Evolutionary conservation across 768 basidiomycete species (phyloP), one percentile per base, ranked within the genome.

Genomic region (Hemileccinum impolitum): DNA sequence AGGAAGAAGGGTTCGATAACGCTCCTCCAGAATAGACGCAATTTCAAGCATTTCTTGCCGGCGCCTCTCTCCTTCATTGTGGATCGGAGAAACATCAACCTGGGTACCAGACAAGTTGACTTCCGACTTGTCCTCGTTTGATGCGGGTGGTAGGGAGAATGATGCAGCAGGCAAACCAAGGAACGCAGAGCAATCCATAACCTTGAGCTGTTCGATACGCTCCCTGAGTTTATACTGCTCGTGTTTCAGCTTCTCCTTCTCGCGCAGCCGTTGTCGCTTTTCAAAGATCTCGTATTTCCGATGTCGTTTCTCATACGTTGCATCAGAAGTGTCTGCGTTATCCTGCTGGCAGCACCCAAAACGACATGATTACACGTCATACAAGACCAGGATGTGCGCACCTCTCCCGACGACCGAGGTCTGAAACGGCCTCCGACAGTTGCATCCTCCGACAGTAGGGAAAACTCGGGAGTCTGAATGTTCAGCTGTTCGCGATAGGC

Each of bases 181-280:
- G 66, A 90, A 91, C 3, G 85, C 82, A 46, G 77, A 67, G 41
- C 76, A 67, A 51, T 90, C 87, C 82, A 94, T 86, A 23, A 73
- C 75, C 47, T 76, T 78, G 48, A 94, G 75, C 60, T 93, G 87
- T 44, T 94, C 90, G 52, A 94, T 87, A 31, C 92, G 82, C 61
- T 92, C 86, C 66, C 87, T 87, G 60, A 95, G 81, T 63, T 92
- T 91, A 71, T 93, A 92, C 57, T 92, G 90, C 61, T 94, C 91
- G 56, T 92, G 86, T 67, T 88, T 86, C 47, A 94, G 78, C 63
- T 92, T 92, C 69, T 95, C 92, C 68, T 91, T 91, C 70, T 94
- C 92, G 47, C 91, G 81, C 30, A 89, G 71, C 4, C 91, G 85
- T 61, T 85, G 82, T 8, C 90, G 80, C 64, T 90, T 90, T 68